These are phyloP conservation scores for Podila epigama DNA, from an alignment of 192 early-diverging fungal species.

Conservation along the genomic window DNA sequence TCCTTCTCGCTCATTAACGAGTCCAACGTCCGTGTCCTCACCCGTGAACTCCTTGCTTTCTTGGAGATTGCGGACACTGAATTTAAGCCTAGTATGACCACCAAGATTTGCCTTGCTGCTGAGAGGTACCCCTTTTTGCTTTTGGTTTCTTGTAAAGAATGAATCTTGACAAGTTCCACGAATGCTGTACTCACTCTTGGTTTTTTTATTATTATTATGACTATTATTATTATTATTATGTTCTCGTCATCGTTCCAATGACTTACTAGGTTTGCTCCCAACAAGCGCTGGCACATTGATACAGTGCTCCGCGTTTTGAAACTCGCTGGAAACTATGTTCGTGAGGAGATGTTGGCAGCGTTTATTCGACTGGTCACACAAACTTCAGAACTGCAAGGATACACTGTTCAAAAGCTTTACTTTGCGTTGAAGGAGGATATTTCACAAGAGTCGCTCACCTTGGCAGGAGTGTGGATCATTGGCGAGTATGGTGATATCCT, in stretches of 20 bases:
- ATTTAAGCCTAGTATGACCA: conserved; percentile 89
- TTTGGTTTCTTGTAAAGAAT: too few species aligned
- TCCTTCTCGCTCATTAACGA: conserved; percentile 96
- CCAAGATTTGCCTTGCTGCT: conserved; percentile 92
- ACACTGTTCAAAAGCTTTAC: conserved; percentile 90
- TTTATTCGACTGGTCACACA: conserved; percentile 92
- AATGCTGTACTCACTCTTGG: not conserved
- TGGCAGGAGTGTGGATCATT: conserved; percentile 92
- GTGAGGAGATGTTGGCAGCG: conserved; percentile 79
- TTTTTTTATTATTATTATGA: not conserved
- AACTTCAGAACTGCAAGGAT: conserved; percentile 81
- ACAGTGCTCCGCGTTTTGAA: conserved; percentile 90
- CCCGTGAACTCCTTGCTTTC: conserved; percentile 92
- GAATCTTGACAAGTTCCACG: too few species aligned
- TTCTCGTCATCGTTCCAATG: not conserved
- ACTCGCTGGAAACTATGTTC: conserved; percentile 73
- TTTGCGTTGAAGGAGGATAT: conserved; percentile 81
- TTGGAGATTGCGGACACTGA: conserved; percentile 92
- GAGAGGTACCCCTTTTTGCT: conserved; percentile 56
- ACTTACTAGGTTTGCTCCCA: conserved; percentile 80
- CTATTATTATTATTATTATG: not conserved
- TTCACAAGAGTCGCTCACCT: conserved; percentile 84
- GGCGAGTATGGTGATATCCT: conserved; percentile 98
- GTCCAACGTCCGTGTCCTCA: conserved; percentile 91
- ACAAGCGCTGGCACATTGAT: conserved; percentile 97